Conservation (phyloP, 371 early-diverging fungal genomes). For the Mortierella sp. region DNA sequence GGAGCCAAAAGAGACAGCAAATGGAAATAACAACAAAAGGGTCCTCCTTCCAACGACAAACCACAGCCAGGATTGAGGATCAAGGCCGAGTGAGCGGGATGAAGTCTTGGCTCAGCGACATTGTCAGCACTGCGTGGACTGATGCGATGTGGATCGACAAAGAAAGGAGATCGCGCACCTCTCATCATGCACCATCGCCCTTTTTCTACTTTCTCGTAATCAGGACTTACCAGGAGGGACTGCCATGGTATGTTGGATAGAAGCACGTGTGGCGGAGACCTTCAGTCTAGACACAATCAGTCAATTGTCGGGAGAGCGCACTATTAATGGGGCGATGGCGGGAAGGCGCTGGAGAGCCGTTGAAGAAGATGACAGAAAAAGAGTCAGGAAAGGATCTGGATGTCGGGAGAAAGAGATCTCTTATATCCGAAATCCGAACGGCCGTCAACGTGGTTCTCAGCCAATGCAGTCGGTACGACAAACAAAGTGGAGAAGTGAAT, state of each 20-base stretch:
- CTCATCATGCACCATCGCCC: no score
- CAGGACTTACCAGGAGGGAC: neutral
- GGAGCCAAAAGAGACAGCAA: no score
- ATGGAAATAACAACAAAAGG: no score
- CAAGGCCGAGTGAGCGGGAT: no score
- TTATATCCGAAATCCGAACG: conserved; percentile 5
- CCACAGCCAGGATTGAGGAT: no score
- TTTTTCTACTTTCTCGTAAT: neutral
- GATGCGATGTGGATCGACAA: no score
- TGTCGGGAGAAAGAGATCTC: neutral
- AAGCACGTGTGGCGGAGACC: neutral
- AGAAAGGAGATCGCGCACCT: neutral
- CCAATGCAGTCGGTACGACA: conserved; percentile 14
- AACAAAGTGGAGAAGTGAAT: conserved; percentile 14
- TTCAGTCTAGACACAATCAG: no score
- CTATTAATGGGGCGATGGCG: neutral
- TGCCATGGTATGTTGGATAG: neutral
- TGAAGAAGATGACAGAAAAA: neutral
- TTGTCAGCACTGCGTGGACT: no score
- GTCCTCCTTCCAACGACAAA: no score
- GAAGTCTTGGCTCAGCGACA: no score
- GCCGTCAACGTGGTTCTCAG: neutral
- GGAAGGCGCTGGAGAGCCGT: neutral
- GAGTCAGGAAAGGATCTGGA: neutral
- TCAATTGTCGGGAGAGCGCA: no score